Conservation (phyloP, 2,329 filamentous ascomycete species). For the Ophiostoma triangulosporum region DNA sequence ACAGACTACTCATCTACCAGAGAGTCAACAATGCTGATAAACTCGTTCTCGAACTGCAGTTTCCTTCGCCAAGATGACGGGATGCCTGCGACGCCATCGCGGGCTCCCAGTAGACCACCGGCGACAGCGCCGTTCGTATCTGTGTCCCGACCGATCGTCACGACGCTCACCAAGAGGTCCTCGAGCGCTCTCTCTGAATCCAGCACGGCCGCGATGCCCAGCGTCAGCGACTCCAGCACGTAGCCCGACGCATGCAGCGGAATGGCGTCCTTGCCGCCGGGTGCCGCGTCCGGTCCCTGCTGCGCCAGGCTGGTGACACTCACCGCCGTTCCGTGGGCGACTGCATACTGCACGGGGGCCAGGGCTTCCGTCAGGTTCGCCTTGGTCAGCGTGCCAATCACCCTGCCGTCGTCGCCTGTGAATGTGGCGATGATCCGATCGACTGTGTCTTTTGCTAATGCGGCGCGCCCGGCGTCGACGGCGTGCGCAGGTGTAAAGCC, state of each 20-base stretch:
- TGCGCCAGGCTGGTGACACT: constrained; percentile 19
- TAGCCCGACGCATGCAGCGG: constrained; percentile 24
- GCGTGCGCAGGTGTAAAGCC: constrained; percentile 18
- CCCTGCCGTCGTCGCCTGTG: neutral
- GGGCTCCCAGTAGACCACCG: constrained; percentile 30
- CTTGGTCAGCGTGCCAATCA: neutral
- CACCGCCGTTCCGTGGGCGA: constrained; percentile 19
- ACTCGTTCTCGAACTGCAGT: constrained; percentile 28
- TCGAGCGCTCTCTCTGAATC: constrained; percentile 24
- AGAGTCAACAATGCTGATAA: constrained; percentile 13
- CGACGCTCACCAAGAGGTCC: constrained; percentile 32
- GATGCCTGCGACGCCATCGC: constrained; percentile 29
- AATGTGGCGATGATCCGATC: neutral
- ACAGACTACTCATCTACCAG: neutral
- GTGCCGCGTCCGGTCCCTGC: constrained; percentile 17
- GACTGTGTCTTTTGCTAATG: neutral
- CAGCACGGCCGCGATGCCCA: constrained; percentile 29
- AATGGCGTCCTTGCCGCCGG: constrained; percentile 12
- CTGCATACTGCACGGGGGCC: constrained; percentile 10
- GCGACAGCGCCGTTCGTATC: constrained; percentile 35
- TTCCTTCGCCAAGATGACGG: constrained; percentile 26
- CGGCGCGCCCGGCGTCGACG: constrained; percentile 16
- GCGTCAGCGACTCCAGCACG: constrained; percentile 28
- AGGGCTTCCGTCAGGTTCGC: neutral
- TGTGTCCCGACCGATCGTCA: constrained; percentile 30